These are phyloP conservation scores for Lipomyces japonicus DNA, from an alignment of 805 yeast species.

Conservation along the genomic window DNA sequence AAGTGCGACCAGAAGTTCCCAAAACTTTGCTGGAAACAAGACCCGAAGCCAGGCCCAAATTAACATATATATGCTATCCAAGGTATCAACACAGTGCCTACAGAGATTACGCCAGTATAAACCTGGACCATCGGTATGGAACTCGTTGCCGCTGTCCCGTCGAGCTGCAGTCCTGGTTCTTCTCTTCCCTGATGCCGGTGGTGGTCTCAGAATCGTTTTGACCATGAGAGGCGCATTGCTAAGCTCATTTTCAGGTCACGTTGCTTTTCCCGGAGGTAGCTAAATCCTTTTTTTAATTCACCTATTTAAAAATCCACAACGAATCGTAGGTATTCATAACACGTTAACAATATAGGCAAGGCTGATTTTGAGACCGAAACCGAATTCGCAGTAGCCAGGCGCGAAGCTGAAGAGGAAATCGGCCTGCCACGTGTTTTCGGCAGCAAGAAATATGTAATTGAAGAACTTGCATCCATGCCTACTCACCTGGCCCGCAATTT, in stretches of 20 bases:
- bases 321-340: background rate
- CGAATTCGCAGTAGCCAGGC: slow-evolving; percentile 68
- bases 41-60: background rate
- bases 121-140: slow-evolving; percentile 41
- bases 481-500: slow-evolving; percentile 77
- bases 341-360: slow-evolving; percentile 75
- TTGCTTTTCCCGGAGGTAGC: slow-evolving; percentile 87
- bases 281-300: background rate
- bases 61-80: slow-evolving; percentile 6
- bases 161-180: slow-evolving; percentile 77
- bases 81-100: slow-evolving; percentile 14
- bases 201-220: slow-evolving; percentile 72
- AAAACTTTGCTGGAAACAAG: too few relatives aligned
- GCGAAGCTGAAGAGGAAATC: slow-evolving; percentile 86
- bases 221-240: slow-evolving; percentile 72
- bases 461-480: slow-evolving; percentile 63
- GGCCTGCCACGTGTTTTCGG: slow-evolving; percentile 50
- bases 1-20: too few relatives aligned
- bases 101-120: slow-evolving; percentile 19
- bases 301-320: too few relatives aligned
- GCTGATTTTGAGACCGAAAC: slow-evolving; percentile 64
- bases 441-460: slow-evolving; percentile 50
- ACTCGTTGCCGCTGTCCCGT: slow-evolving; percentile 57
- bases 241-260: slow-evolving; percentile 79
- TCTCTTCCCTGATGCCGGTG: slow-evolving; percentile 57